Evolutionary conservation across 1,139 yeast genomes (phyloP).

Genomic region (Yamadazyma sp.): DNA sequence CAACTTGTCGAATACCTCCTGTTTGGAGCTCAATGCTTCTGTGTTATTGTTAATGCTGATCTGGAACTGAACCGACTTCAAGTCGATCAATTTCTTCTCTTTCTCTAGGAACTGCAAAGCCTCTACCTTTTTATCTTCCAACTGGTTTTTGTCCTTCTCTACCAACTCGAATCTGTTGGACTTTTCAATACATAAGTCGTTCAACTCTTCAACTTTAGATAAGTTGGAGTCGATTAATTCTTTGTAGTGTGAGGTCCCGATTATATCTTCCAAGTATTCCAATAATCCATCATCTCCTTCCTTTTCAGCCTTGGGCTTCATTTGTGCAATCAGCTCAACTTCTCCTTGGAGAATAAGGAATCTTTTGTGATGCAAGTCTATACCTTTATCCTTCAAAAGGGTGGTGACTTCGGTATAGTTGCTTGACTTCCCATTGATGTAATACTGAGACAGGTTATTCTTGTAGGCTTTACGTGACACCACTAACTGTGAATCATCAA

Average conservation of each 20-base stretch:
- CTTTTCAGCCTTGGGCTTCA: constrained; percentile 94
- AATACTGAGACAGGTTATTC: constrained; percentile 79
- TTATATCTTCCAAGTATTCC: constrained; percentile 94
- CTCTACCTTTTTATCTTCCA: constrained; percentile 69
- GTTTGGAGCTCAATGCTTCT: constrained; percentile 39
- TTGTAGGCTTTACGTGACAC: constrained; percentile 78
- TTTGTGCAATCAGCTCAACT: constrained; percentile 96
- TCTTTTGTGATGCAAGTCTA: constrained; percentile 92
- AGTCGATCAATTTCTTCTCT: constrained; percentile 61
- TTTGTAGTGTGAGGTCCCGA: constrained; percentile 89
- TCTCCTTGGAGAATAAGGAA: constrained; percentile 96
- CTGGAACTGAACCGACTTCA: constrained; percentile 61
- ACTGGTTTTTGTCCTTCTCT: constrained; percentile 66
- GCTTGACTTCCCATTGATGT: constrained; percentile 67
- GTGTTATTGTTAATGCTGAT: constrained; percentile 43
- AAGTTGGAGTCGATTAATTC: constrained; percentile 67
- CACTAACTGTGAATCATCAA: constrained; percentile 60
- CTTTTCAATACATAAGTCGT: constrained; percentile 79
- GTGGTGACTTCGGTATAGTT: constrained; percentile 78
- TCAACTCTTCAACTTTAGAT: constrained; percentile 61
- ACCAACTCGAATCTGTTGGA: constrained; percentile 79
- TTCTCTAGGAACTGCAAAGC: constrained; percentile 65
- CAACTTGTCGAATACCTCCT: constrained; percentile 31
- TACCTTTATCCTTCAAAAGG: constrained; percentile 76
- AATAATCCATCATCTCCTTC: constrained; percentile 92